Evolutionary conservation across 768 basidiomycete genomes (phyloP).

Genomic region (Amanita rimosa): DNA sequence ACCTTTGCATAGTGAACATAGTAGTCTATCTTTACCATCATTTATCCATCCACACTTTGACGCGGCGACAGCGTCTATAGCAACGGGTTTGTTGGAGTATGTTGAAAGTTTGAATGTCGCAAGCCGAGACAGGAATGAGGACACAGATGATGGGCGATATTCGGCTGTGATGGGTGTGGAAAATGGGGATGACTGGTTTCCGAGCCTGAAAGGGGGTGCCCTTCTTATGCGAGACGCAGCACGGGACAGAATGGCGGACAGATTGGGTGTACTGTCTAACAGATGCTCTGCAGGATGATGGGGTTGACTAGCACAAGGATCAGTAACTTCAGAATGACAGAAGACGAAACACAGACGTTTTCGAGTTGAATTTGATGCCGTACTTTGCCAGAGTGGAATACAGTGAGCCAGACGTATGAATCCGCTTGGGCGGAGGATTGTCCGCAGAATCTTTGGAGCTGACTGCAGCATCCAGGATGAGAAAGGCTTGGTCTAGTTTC

Average conservation of each 20-base stretch:
- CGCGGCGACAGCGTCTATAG: slow-evolving; percentile 70
- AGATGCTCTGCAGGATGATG: slow-evolving; percentile 2
- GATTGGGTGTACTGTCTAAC: slow-evolving; percentile 54
- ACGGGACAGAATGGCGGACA: slow-evolving; percentile 62
- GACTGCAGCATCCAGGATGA: slow-evolving; percentile 57
- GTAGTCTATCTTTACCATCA: slow-evolving; percentile 68
- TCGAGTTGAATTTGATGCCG: slow-evolving; percentile 42
- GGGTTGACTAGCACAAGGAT: neutral
- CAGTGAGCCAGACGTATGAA: slow-evolving; percentile 42
- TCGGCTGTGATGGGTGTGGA: slow-evolving; percentile 33
- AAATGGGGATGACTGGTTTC: slow-evolving; percentile 19
- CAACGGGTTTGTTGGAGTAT: slow-evolving; percentile 66
- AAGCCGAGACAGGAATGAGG: slow-evolving; percentile 64
- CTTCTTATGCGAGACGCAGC: slow-evolving; percentile 46
- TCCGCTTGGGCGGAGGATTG: slow-evolving; percentile 39
- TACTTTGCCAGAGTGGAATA: slow-evolving; percentile 77
- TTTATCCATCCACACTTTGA: slow-evolving; percentile 79
- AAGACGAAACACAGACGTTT: slow-evolving; percentile 11
- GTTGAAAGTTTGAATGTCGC: slow-evolving; percentile 71
- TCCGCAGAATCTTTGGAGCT: slow-evolving; percentile 20
- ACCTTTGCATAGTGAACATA: slow-evolving; percentile 58
- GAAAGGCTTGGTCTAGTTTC: slow-evolving; percentile 76
- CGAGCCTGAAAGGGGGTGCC: slow-evolving; percentile 32
- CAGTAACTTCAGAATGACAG: neutral
- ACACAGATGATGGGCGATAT: slow-evolving; percentile 69